These are phyloP conservation scores for Komagataella pseudopastoris DNA, from an alignment of 805 yeast species.

Conservation along the genomic window DNA sequence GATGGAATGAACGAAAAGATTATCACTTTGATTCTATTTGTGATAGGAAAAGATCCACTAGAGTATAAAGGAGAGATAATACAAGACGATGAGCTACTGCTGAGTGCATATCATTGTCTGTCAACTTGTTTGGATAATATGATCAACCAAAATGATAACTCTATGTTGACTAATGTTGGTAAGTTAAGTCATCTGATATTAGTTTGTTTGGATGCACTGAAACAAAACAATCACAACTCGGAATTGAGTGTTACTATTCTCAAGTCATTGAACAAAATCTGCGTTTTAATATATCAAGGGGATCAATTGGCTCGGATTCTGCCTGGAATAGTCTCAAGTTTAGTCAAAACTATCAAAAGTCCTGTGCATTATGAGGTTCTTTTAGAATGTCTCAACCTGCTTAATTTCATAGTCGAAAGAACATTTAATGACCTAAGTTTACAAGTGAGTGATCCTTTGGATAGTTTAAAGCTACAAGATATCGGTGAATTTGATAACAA, in stretches of 20 bases:
- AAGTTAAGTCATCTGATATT: constrained; percentile 1
- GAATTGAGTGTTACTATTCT: neutral
- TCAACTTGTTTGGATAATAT: neutral
- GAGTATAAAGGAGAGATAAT: neutral
- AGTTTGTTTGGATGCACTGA: constrained; percentile 19
- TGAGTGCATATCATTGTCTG: neutral
- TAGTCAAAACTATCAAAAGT: constrained; percentile 23
- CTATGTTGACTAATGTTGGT: neutral
- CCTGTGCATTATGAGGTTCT: constrained; percentile 24
- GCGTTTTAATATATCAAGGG: constrained; percentile 25
- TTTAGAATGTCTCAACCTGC: constrained; percentile 14
- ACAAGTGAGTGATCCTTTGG: constrained; percentile 5
- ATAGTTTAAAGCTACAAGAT: neutral
- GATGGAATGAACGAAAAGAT: neutral
- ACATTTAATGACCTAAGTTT: constrained; percentile 31
- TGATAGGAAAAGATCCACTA: neutral
- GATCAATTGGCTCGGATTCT: constrained; percentile 33
- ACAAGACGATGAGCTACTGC: neutral
- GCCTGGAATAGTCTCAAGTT: constrained; percentile 36
- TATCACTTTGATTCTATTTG: neutral
- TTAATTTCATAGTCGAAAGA: constrained; percentile 15
- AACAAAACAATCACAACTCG: neutral
- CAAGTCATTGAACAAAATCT: constrained; percentile 11
- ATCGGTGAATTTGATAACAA: neutral
- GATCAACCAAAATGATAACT: neutral